These are phyloP conservation scores for Tetrapyrgos nigripes DNA, from an alignment of 1,284 basidiomycete genomes.

Conservation along the genomic window DNA sequence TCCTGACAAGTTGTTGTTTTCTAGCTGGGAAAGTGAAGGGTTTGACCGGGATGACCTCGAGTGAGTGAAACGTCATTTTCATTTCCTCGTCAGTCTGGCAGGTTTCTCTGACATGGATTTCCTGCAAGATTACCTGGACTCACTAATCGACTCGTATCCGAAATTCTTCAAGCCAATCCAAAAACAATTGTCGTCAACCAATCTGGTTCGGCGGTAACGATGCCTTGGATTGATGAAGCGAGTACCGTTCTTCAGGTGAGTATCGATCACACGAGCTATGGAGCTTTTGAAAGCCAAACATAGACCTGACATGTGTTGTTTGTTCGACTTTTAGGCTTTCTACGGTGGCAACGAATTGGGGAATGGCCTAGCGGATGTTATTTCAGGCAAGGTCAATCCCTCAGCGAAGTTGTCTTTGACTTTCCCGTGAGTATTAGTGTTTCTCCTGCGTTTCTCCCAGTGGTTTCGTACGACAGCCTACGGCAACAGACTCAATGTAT, in stretches of 20 bases:
- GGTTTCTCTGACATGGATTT: background rate
- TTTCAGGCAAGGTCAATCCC: constrained; percentile 62
- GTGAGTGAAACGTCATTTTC: constrained; percentile 23
- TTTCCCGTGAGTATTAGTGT: constrained; percentile 45
- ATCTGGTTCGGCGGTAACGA: constrained; percentile 52
- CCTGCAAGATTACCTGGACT: constrained; percentile 48
- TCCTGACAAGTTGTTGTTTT: background rate
- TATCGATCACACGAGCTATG: background rate
- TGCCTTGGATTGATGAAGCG: constrained; percentile 58
- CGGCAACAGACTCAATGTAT: background rate
- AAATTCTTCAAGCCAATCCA: constrained; percentile 54
- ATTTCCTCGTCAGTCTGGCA: background rate
- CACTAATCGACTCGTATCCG: constrained; percentile 55
- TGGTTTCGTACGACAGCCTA: background rate
- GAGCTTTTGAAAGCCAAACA: background rate
- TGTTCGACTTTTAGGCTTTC: constrained; percentile 43
- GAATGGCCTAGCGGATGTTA: constrained; percentile 55
- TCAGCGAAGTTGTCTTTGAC: constrained; percentile 55
- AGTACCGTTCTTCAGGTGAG: constrained; percentile 51
- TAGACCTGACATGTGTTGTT: constrained; percentile 3
- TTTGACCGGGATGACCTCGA: constrained; percentile 47
- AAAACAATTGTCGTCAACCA: constrained; percentile 62
- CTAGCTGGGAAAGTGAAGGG: constrained; percentile 56
- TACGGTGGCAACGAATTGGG: constrained; percentile 65
- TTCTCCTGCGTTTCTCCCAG: background rate